A percentile compares a stretch with the other conserved stretches of the same genome.
Evolutionary conservation across 2,329 filamentous ascomycete genomes (phyloP).

Genomic region (Neofusicoccum ribis): DNA sequence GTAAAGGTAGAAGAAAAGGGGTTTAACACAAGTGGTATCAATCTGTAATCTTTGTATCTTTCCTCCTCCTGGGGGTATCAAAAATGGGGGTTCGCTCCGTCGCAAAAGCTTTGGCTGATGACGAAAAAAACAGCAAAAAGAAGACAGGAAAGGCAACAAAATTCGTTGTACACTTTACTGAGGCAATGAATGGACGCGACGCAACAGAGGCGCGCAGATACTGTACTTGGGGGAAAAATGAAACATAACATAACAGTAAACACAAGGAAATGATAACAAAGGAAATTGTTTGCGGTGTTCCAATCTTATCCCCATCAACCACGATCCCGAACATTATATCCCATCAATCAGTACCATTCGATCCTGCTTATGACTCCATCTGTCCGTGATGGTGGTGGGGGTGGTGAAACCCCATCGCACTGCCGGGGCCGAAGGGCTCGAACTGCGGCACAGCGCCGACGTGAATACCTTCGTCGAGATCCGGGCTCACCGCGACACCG

Average conservation of each 20-base stretch:
- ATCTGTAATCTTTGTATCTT: not conserved
- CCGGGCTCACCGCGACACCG: conserved; percentile 6
- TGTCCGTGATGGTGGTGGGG: not conserved
- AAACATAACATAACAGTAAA: not conserved
- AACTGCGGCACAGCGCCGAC: conserved; percentile 7
- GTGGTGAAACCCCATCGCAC: not conserved
- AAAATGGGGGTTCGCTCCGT: not conserved
- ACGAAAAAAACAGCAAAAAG: not conserved
- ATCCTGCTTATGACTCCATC: not conserved
- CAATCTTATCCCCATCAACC: conserved; percentile 5
- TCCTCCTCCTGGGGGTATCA: not conserved
- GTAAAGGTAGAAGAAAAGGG: no score
- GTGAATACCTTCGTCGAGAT: not conserved
- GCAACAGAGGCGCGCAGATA: not conserved
- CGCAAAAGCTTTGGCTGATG: no score
- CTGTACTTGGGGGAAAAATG: not conserved
- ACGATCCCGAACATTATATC: not conserved
- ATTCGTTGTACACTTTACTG: not conserved
- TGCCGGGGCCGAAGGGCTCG: conserved; percentile 10
- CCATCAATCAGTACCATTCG: not conserved
- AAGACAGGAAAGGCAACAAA: not conserved
- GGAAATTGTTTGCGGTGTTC: not conserved
- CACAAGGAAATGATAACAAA: conserved; percentile 2
- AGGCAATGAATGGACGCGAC: conserved; percentile 3
- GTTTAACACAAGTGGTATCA: not conserved